Evolutionary conservation across 345 rosid species (phyloP).

Genomic region (Brassica incana): DNA sequence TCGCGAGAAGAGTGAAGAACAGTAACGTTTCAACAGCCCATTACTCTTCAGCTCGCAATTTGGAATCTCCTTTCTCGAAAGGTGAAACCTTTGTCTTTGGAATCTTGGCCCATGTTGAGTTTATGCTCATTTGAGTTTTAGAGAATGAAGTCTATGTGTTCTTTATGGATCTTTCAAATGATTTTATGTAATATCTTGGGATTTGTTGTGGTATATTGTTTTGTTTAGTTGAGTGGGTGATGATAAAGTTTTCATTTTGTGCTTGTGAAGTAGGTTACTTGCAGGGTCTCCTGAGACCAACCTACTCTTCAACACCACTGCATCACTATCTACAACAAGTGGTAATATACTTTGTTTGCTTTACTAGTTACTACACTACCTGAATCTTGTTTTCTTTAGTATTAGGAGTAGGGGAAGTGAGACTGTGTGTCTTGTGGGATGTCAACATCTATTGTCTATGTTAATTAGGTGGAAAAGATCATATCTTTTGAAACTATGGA

Average conservation of each 20-base stretch:
- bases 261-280: slow-evolving; percentile 46
- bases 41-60: slow-evolving; percentile 36
- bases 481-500: no score
- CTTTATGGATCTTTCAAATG: background rate
- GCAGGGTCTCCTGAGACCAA: slow-evolving; percentile 47
- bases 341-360: slow-evolving; percentile 46
- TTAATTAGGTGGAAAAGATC: no score
- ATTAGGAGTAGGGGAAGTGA: background rate
- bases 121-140: slow-evolving; percentile 13
- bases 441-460: background rate
- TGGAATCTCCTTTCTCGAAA: slow-evolving; percentile 35
- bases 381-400: background rate
- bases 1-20: slow-evolving; percentile 48
- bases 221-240: background rate
- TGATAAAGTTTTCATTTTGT: slow-evolving; percentile 1
- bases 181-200: background rate
- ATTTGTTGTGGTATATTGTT: background rate
- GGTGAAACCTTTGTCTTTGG: slow-evolving; percentile 25
- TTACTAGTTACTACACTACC: background rate
- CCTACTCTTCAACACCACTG: slow-evolving; percentile 47
- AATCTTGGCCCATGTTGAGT: background rate
- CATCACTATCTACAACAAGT: slow-evolving; percentile 66
- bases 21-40: slow-evolving; percentile 36
- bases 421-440: background rate
- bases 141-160: background rate